Conservation (phyloP, 1,284 basidiomycete species). For the Phaffia rhodozyma region DNA sequence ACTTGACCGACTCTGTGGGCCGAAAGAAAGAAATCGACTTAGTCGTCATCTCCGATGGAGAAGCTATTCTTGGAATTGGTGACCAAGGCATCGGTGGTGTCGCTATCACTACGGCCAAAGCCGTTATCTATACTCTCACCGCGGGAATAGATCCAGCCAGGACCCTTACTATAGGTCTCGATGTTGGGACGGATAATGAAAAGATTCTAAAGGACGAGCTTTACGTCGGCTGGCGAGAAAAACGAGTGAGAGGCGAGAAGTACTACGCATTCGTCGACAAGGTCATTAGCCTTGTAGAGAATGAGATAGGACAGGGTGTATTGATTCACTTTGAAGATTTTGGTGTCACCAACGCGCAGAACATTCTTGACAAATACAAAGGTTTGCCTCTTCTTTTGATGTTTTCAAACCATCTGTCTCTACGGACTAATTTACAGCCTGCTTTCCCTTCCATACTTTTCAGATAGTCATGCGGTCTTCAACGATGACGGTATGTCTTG, state of each 20-base stretch:
- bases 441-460: background rate
- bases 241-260: conserved; percentile 26
- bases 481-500: conserved; percentile 9
- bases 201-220: conserved; percentile 49
- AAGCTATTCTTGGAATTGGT: conserved; percentile 57
- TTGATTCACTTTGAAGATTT: conserved; percentile 30
- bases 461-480: conserved; percentile 37
- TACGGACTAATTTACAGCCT: background rate
- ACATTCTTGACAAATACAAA: conserved; percentile 51
- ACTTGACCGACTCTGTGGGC: conserved; percentile 39
- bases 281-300: conserved; percentile 24
- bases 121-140: conserved; percentile 61
- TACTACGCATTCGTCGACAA: conserved; percentile 30
- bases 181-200: conserved; percentile 58
- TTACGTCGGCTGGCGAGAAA: conserved; percentile 42
- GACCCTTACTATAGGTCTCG: conserved; percentile 48
- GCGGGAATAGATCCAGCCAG: conserved; percentile 59
- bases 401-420: too few species aligned
- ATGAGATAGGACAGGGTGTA: conserved; percentile 27
- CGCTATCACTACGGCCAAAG: conserved; percentile 51
- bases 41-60: conserved; percentile 58
- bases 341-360: conserved; percentile 48
- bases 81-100: conserved; percentile 32
- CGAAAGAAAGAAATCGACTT: conserved; percentile 43
- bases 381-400: conserved; percentile 25